These are phyloP conservation scores for Boletus holoroseus DNA, from an alignment of 1,284 basidiomycete genomes.

Conservation along the genomic window DNA sequence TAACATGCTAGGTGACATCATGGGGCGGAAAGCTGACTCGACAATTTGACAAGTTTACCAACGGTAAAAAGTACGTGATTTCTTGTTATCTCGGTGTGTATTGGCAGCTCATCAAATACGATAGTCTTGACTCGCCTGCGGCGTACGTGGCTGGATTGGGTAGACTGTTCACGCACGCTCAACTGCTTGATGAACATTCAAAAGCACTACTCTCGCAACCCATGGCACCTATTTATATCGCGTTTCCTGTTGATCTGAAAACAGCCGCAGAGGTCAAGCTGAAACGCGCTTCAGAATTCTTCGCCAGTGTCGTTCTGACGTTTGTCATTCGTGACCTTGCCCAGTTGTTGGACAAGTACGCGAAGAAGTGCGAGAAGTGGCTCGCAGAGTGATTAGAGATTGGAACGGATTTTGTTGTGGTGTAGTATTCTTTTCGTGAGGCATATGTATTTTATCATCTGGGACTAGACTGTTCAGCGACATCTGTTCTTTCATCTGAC, in stretches of 20 bases:
- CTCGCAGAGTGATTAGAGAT: conserved; percentile 56
- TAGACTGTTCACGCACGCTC: conserved; percentile 69
- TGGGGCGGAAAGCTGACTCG: conserved; percentile 82
- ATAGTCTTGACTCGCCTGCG: conserved; percentile 81
- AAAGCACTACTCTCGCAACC: conserved; percentile 63
- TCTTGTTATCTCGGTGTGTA: conserved; percentile 6
- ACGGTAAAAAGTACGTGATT: conserved; percentile 75
- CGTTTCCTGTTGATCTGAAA: conserved; percentile 62
- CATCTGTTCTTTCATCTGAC: conserved; percentile 29
- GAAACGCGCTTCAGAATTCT: conserved; percentile 82
- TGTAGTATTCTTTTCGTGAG: conserved; percentile 29
- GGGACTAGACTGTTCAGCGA: conserved; percentile 35
- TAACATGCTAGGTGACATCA: conserved; percentile 42
- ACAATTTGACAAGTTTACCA: conserved; percentile 86
- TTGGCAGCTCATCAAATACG: conserved; percentile 14
- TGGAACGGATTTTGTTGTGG: conserved; percentile 24
- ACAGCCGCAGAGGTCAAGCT: conserved; percentile 69
- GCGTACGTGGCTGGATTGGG: conserved; percentile 78
- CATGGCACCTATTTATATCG: conserved; percentile 63
- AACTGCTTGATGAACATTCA: conserved; percentile 85
- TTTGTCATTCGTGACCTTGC: conserved; percentile 86
- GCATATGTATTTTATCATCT: conserved; percentile 40
- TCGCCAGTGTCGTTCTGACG: conserved; percentile 82
- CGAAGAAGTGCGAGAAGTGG: conserved; percentile 86
- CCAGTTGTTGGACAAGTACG: conserved; percentile 85